A percentile compares a stretch with the other conserved stretches of the same genome.
Evolutionary conservation across 805 yeast species (phyloP).

Genomic region (Tetrapisispora nanseiensis): DNA sequence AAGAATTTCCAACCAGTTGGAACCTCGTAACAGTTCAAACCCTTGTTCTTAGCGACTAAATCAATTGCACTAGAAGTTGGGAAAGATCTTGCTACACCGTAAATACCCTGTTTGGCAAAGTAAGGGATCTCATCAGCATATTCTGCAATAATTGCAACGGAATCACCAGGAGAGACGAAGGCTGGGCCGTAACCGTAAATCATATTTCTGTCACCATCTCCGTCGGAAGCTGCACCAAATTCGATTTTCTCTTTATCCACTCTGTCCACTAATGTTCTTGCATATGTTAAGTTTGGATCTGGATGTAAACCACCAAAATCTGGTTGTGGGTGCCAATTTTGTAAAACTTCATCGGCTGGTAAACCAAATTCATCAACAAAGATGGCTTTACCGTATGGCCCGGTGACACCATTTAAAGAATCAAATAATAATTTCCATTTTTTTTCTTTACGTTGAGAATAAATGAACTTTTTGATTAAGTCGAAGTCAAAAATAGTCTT

Average conservation of each 20-base stretch:
- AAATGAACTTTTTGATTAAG: slow-evolving; percentile 63
- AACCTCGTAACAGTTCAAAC: slow-evolving; percentile 76
- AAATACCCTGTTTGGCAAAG: slow-evolving; percentile 73
- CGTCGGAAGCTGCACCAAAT: slow-evolving; percentile 98
- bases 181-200: slow-evolving; percentile 87
- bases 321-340: slow-evolving; percentile 71
- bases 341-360: slow-evolving; percentile 52
- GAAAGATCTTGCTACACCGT: slow-evolving; percentile 95
- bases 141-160: slow-evolving; percentile 95
- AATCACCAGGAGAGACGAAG: slow-evolving; percentile 96
- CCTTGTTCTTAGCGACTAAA: slow-evolving; percentile 72
- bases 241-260: slow-evolving; percentile 77
- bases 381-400: slow-evolving; percentile 84
- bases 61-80: slow-evolving; percentile 95
- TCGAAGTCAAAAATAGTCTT: slow-evolving; percentile 83
- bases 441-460: slow-evolving; percentile 30
- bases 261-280: slow-evolving; percentile 69
- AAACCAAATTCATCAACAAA: slow-evolving; percentile 81
- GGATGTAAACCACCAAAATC: slow-evolving; percentile 98
- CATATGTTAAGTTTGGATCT: slow-evolving; percentile 95
- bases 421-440: slow-evolving; percentile 72
- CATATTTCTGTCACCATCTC: slow-evolving; percentile 99
- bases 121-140: slow-evolving; percentile 83
- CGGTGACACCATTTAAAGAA: slow-evolving; percentile 91
- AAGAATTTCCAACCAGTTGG: slow-evolving; percentile 99